These are phyloP conservation scores for Lumnitzera racemosa DNA, from an alignment of 345 rosid species.

Conservation along the genomic window DNA sequence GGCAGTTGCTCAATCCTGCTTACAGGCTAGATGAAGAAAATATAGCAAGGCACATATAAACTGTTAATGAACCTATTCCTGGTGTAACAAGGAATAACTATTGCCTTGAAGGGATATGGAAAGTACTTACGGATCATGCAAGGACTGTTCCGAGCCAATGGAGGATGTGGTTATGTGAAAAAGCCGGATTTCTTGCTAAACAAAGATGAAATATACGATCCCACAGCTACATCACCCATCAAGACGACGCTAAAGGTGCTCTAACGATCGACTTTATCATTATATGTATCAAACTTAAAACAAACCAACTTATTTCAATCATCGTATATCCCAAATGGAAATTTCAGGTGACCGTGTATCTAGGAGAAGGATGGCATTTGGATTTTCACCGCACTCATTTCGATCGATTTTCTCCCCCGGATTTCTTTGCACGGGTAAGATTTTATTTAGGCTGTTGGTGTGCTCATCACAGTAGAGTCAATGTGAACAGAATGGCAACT, in stretches of 20 bases:
- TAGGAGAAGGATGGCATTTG: conserved; percentile 75
- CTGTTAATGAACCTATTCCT: background rate
- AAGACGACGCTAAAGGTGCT: conserved; percentile 44
- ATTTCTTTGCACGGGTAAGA: conserved; percentile 58
- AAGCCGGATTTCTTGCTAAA: conserved; percentile 56
- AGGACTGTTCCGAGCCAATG: conserved; percentile 82
- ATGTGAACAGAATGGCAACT: no score
- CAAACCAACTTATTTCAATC: no score
- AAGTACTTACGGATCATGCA: conserved; percentile 72
- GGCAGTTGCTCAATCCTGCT: no score
- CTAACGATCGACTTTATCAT: background rate
- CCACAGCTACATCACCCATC: conserved; percentile 17
- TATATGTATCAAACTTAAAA: background rate
- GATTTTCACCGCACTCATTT: conserved; percentile 61
- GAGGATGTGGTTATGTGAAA: conserved; percentile 75
- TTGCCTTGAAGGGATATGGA: conserved; percentile 43
- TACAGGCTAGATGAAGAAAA: no score
- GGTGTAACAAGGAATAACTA: background rate
- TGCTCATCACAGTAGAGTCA: no score
- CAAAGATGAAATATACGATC: conserved; percentile 32
- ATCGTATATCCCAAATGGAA: background rate
- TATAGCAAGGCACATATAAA: no score
- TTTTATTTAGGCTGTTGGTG: background rate
- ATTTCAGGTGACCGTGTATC: conserved; percentile 46
- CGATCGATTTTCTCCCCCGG: conserved; percentile 81